phyloP scores from a whole-genome alignment of 176 grass and related monocot species.

The Hordeum marinum region DNA sequence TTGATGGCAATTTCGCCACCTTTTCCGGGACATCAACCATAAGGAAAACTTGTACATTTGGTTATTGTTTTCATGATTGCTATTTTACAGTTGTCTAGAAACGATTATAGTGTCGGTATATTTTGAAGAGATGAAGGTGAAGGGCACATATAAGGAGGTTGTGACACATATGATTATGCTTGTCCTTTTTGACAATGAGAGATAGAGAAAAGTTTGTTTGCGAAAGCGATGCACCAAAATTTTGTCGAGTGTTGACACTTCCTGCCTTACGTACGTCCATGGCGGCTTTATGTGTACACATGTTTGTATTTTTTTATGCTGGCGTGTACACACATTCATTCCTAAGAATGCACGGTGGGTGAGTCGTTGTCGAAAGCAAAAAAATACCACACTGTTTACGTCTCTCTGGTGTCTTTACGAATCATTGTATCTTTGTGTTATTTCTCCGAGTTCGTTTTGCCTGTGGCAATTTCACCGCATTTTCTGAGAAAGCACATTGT shows the following conservation, averaged over 20 bases:
- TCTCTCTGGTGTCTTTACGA: no score
- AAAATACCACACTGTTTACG: background rate
- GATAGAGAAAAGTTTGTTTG: background rate
- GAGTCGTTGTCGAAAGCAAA: background rate
- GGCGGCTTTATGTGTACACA: background rate
- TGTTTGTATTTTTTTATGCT: background rate
- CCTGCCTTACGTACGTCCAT: background rate
- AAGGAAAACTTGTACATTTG: background rate
- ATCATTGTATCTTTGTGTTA: no score
- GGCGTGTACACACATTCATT: background rate
- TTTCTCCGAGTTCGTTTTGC: no score
- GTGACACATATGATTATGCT: fast-evolving
- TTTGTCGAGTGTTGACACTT: background rate
- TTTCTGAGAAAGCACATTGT: background rate
- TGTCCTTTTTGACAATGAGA: background rate
- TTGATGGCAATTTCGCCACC: no score
- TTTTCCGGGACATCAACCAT: no score
- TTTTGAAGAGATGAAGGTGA: no score
- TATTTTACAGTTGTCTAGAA: background rate
- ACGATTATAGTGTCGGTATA: background rate
- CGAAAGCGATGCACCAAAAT: background rate
- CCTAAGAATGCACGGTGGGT: background rate
- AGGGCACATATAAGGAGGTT: background rate
- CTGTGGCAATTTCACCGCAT: no score
- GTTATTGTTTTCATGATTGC: background rate